These are phyloP conservation scores for Pelargonium fulgidum DNA, from an alignment of 441 rosid species.

Conservation along the genomic window DNA sequence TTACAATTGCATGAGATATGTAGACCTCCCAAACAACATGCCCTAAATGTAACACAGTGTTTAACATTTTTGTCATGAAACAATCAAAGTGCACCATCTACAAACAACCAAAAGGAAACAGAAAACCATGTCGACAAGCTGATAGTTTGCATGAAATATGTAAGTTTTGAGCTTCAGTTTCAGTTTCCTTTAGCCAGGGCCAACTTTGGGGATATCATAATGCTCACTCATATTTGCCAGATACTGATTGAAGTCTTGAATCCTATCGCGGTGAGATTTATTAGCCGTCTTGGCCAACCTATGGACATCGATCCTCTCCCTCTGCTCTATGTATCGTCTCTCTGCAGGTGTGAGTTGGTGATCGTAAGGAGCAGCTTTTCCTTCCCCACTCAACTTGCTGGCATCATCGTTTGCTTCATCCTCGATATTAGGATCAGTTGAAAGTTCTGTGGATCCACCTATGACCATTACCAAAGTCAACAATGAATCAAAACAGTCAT, in stretches of 20 bases:
- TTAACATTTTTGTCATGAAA: too few species aligned
- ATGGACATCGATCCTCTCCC: constrained; percentile 42
- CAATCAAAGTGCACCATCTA: too few species aligned
- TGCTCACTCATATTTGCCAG: constrained; percentile 69
- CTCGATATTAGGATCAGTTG: constrained; percentile 18
- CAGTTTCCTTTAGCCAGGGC: constrained; percentile 42
- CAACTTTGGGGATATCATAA: constrained; percentile 72
- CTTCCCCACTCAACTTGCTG: constrained; percentile 29
- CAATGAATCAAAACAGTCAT: neutral
- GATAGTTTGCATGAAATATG: too few species aligned
- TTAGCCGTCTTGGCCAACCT: constrained; percentile 55
- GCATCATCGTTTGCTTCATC: constrained; percentile 22
- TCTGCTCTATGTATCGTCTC: constrained; percentile 51
- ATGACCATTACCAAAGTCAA: constrained; percentile 1
- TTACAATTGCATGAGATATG: too few species aligned
- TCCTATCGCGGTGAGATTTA: constrained; percentile 62
- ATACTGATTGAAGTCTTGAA: constrained; percentile 65
- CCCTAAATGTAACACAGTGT: too few species aligned
- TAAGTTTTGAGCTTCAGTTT: too few species aligned
- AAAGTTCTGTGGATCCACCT: constrained; percentile 31
- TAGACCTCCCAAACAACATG: too few species aligned
- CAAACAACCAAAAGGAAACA: too few species aligned
- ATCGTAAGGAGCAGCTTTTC: constrained; percentile 26
- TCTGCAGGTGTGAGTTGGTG: constrained; percentile 55
- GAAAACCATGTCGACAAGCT: too few species aligned